Conservation (phyloP, 352 stramenopile genomes). For the Globisporangium nagaii region DNA sequence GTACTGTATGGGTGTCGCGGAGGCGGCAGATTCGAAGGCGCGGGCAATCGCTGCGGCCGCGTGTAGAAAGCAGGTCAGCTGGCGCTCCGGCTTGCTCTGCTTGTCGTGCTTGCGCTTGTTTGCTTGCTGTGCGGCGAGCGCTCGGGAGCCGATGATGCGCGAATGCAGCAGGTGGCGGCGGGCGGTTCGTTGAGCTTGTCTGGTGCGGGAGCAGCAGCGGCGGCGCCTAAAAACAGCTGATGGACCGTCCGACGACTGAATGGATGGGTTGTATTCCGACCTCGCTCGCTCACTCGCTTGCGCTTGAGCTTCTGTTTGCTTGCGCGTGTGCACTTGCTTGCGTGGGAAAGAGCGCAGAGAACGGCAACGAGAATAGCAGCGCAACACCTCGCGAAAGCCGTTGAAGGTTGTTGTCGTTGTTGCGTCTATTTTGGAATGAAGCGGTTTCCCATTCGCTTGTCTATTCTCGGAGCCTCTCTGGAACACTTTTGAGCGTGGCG, state of each 20-base stretch:
- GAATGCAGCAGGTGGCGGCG: constrained; percentile 7
- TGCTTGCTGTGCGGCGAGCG: neutral
- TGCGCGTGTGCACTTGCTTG: neutral
- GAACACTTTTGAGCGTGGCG: no score
- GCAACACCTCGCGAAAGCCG: no score
- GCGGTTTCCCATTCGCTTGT: no score
- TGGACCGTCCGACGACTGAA: no score
- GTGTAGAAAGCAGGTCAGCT: constrained; percentile 3
- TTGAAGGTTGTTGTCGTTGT: no score
- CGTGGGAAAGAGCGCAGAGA: no score
- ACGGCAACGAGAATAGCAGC: no score
- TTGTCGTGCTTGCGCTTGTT: neutral
- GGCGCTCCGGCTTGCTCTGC: neutral
- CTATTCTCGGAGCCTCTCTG: no score
- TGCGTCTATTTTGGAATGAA: no score
- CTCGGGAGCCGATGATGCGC: neutral
- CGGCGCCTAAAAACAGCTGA: constrained; percentile 9
- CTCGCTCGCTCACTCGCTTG: neutral
- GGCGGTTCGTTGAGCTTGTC: constrained; percentile 6
- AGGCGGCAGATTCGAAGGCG: neutral
- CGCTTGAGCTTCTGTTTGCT: neutral
- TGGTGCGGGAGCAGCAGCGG: neutral
- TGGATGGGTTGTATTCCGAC: neutral
- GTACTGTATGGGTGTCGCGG: neutral
- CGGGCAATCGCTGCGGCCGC: neutral